Percentiles rank a stretch among this genome's conserved stretches.
These are phyloP conservation scores for Spinacia oleracea DNA, from an alignment of 179 eudicot genomes.

Conservation along the genomic window DNA sequence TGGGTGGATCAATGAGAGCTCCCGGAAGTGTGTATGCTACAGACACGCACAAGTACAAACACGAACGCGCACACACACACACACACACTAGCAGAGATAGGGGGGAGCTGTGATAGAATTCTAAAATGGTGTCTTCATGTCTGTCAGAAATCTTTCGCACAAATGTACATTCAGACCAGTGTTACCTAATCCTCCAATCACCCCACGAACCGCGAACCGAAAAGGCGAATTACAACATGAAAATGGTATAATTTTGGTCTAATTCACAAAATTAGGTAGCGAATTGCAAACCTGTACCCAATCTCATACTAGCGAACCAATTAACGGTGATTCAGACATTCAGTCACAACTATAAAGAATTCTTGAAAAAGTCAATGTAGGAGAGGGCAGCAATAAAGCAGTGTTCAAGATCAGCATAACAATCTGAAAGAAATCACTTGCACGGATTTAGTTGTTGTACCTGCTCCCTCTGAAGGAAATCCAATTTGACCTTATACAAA, in stretches of 20 bases:
- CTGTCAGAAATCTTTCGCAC: not conserved
- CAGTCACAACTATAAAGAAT: not conserved
- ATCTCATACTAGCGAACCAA: too few relatives aligned
- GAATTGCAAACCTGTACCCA: too few relatives aligned
- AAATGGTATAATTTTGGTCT: too few relatives aligned
- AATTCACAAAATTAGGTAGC: too few relatives aligned
- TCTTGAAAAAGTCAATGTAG: not conserved
- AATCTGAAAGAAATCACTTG: not conserved
- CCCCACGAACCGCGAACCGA: too few relatives aligned
- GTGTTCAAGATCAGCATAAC: not conserved
- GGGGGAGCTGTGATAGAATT: not conserved
- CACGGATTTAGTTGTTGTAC: slow-evolving; percentile 35
- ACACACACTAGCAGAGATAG: not conserved
- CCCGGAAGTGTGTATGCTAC: not conserved
- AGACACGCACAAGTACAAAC: too few relatives aligned
- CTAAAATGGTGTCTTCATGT: not conserved
- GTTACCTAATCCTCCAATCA: too few relatives aligned
- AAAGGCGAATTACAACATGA: too few relatives aligned
- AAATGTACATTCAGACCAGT: not conserved
- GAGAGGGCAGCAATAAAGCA: not conserved
- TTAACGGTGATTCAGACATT: not conserved
- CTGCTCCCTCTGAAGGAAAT: slow-evolving; percentile 80
- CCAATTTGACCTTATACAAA: slow-evolving; percentile 78
- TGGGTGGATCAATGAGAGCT: not conserved
- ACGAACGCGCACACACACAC: too few relatives aligned